These are phyloP conservation scores for Gautieria morchelliformis DNA, from an alignment of 768 basidiomycete genomes.

Conservation along the genomic window DNA sequence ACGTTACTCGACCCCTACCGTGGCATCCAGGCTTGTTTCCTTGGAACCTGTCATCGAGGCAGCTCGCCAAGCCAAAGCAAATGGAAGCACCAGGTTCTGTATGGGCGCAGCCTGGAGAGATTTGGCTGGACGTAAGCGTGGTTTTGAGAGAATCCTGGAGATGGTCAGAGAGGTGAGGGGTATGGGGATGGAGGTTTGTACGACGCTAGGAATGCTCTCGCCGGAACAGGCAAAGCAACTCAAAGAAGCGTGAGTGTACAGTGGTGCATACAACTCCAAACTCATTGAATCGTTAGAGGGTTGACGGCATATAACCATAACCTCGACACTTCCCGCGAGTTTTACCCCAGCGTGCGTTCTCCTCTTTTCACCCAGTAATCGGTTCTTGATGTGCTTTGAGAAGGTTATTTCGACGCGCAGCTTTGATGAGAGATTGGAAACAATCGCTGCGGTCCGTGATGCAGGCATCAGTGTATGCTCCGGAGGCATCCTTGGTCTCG, in stretches of 20 bases:
- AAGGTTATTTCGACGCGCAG: conserved; percentile 93
- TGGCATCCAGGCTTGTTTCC: conserved; percentile 79
- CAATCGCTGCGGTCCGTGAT: conserved; percentile 82
- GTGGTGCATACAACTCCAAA: not conserved
- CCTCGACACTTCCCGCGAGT: conserved; percentile 94
- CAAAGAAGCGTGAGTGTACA: conserved; percentile 78
- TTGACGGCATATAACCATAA: conserved; percentile 98
- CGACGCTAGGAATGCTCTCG: conserved; percentile 93
- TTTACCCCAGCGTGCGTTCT: conserved; percentile 73
- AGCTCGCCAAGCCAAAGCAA: conserved; percentile 87
- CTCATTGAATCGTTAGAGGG: conserved; percentile 40
- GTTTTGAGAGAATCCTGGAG: conserved; percentile 84
- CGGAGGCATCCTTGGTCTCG: conserved; percentile 91
- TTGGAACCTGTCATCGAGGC: conserved; percentile 89
- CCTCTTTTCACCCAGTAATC: not conserved
- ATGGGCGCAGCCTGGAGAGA: conserved; percentile 99
- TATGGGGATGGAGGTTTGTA: conserved; percentile 99
- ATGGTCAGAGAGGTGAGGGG: conserved; percentile 89
- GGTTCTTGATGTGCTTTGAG: not conserved
- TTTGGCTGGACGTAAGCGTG: conserved; percentile 82
- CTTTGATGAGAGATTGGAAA: conserved; percentile 87
- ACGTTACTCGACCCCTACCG: conserved; percentile 81
- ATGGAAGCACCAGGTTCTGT: conserved; percentile 95
- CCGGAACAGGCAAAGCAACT: conserved; percentile 87
- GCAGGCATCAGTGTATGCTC: conserved; percentile 97